Percentiles rank a stretch among this genome's conserved stretches.
phyloP scores from a whole-genome alignment of 345 rosid genomes.

The Syzygium oleosum region DNA sequence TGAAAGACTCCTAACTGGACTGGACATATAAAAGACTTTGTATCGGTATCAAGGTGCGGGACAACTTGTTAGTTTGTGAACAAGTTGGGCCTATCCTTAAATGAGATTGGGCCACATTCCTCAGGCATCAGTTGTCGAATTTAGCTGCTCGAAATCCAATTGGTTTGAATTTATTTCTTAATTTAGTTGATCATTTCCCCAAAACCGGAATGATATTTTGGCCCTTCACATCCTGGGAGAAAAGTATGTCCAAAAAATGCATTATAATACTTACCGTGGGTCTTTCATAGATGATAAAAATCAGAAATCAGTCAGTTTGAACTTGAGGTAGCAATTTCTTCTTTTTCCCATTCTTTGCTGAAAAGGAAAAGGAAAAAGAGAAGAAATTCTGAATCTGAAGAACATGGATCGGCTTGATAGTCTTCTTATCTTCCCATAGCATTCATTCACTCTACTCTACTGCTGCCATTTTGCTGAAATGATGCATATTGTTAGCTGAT shows the following conservation, averaged over 20 bases:
- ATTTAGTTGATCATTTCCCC: not conserved
- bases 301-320: not conserved
- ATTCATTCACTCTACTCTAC: not conserved
- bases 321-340: not conserved
- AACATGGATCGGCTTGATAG: not conserved
- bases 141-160: not conserved
- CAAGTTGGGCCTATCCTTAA: not conserved
- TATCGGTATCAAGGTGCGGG: too few species aligned
- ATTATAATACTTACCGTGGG: not conserved
- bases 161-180: not conserved
- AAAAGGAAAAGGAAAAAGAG: not conserved
- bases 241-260: not conserved
- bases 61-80: not conserved
- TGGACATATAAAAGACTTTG: not conserved
- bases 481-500: not conserved
- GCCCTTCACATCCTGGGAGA: not conserved
- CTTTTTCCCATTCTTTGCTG: not conserved
- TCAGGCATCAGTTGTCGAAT: not conserved
- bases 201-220: not conserved
- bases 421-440: not conserved
- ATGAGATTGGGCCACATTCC: not conserved
- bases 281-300: not conserved
- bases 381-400: not conserved
- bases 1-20: not conserved
- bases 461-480: not conserved